Evolutionary conservation across 2,329 filamentous ascomycete species (phyloP).

Genomic region (Bipolaris cookei): DNA sequence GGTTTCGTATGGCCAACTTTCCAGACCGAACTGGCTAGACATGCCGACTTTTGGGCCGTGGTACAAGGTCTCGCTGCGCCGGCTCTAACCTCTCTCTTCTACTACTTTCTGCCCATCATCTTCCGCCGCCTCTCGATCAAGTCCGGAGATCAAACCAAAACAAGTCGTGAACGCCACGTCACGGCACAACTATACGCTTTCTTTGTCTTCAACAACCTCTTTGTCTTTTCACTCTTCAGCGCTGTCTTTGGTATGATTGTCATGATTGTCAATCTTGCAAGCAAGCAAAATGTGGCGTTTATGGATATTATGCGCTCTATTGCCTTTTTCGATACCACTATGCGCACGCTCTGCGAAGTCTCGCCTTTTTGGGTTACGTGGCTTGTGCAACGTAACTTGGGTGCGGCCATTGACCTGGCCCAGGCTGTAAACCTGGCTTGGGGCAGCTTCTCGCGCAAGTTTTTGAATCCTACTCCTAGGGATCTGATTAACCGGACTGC

Average conservation of each 20-base stretch:
- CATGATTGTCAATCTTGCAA: constrained; percentile 64
- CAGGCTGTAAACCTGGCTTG: constrained; percentile 85
- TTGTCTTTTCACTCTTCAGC: constrained; percentile 93
- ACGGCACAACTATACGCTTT: constrained; percentile 90
- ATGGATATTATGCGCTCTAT: constrained; percentile 70
- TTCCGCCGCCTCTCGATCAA: constrained; percentile 85
- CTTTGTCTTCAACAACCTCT: constrained; percentile 95
- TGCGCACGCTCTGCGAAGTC: constrained; percentile 78
- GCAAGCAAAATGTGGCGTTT: constrained; percentile 61
- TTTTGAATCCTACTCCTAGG: constrained; percentile 85
- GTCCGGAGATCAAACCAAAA: constrained; percentile 90
- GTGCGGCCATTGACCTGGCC: constrained; percentile 90
- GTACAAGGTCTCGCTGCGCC: constrained; percentile 92
- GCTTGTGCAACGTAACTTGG: constrained; percentile 88
- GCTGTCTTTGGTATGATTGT: constrained; percentile 77
- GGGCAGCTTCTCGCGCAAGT: constrained; percentile 83
- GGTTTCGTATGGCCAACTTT: constrained; percentile 82
- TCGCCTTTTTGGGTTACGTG: constrained; percentile 84
- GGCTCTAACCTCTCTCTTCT: constrained; percentile 84
- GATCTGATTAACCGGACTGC: constrained; percentile 92
- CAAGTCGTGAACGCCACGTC: constrained; percentile 88
- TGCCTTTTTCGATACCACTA: constrained; percentile 67
- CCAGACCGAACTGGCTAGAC: constrained; percentile 63
- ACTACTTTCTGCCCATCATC: constrained; percentile 85
- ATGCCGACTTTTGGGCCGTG: constrained; percentile 77